Evolutionary conservation across 2,329 filamentous ascomycete genomes (phyloP).

Genomic region (Trichophyton mentagrophytes): DNA sequence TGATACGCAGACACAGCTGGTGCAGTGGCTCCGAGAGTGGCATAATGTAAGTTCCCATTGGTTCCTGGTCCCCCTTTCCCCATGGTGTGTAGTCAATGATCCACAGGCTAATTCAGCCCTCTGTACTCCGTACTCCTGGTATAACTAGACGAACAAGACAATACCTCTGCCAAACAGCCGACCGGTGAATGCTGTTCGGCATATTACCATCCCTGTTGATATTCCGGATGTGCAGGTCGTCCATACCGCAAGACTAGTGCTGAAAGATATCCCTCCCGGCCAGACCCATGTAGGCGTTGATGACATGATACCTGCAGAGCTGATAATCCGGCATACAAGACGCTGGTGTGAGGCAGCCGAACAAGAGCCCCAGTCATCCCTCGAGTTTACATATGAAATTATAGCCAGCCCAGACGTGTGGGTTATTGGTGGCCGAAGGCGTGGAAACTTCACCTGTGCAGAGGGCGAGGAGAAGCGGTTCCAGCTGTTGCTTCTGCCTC

Average conservation of each 20-base stretch:
- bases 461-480: slow-evolving; percentile 42
- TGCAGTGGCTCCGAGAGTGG: slow-evolving; percentile 32
- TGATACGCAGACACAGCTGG: slow-evolving; percentile 31
- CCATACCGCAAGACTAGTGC: slow-evolving; percentile 49
- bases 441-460: slow-evolving; percentile 54
- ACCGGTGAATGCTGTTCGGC: slow-evolving; percentile 36
- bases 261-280: slow-evolving; percentile 2
- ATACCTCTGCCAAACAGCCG: slow-evolving; percentile 21
- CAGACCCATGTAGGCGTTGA: slow-evolving; percentile 28
- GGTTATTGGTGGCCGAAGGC: slow-evolving; percentile 71
- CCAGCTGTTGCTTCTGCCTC: slow-evolving; percentile 63
- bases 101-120: background rate
- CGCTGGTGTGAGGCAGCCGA: slow-evolving; percentile 35
- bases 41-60: slow-evolving; percentile 35
- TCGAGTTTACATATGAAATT: slow-evolving; percentile 76
- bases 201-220: slow-evolving; percentile 79
- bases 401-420: slow-evolving; percentile 61
- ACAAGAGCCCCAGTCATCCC: slow-evolving; percentile 32
- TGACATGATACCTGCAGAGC: slow-evolving; percentile 35
- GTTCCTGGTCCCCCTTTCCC: too few species aligned
- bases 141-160: slow-evolving; percentile 19
- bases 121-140: background rate
- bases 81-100: too few species aligned
- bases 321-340: slow-evolving; percentile 43
- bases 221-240: slow-evolving; percentile 72